These are phyloP conservation scores for Pythium plurisporium DNA, from an alignment of 352 stramenopile species.

Conservation along the genomic window DNA sequence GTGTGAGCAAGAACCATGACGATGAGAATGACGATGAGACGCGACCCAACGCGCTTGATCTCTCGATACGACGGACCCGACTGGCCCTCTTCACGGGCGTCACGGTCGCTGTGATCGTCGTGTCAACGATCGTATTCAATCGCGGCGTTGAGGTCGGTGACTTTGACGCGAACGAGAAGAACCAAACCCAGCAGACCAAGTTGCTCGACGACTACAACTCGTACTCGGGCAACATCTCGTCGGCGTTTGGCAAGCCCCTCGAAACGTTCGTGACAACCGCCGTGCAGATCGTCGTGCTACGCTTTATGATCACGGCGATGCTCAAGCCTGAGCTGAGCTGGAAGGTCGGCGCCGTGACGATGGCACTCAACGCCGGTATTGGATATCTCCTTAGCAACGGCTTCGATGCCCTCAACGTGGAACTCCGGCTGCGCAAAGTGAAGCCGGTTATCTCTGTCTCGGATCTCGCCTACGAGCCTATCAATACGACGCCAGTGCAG, in stretches of 20 bases:
- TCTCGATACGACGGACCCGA: neutral
- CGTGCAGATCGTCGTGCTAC: conserved; percentile 1
- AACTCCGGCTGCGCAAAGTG: conserved; percentile 2
- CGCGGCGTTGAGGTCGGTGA: neutral
- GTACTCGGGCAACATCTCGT: conserved; percentile 5
- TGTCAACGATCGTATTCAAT: neutral
- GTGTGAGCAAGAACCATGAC: too few species aligned
- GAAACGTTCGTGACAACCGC: conserved; percentile 1
- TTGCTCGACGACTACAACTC: conserved; percentile 21
- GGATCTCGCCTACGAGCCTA: neutral
- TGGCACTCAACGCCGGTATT: neutral
- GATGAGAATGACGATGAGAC: neutral
- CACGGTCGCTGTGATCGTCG: neutral
- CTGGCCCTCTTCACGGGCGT: neutral
- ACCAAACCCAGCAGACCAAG: too few species aligned
- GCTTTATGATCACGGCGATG: conserved; percentile 1
- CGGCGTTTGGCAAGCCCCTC: neutral
- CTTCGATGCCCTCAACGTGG: conserved; percentile 12
- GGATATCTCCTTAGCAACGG: conserved; percentile 12
- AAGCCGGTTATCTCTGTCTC: neutral
- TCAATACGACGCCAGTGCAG: neutral
- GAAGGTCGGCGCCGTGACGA: neutral
- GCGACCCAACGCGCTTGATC: neutral
- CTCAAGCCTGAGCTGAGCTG: neutral
- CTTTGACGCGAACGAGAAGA: neutral